Base-by-base conservation (phyloP, 352 stramenopile species). In the Globisporangium megalacanthum region DNA sequence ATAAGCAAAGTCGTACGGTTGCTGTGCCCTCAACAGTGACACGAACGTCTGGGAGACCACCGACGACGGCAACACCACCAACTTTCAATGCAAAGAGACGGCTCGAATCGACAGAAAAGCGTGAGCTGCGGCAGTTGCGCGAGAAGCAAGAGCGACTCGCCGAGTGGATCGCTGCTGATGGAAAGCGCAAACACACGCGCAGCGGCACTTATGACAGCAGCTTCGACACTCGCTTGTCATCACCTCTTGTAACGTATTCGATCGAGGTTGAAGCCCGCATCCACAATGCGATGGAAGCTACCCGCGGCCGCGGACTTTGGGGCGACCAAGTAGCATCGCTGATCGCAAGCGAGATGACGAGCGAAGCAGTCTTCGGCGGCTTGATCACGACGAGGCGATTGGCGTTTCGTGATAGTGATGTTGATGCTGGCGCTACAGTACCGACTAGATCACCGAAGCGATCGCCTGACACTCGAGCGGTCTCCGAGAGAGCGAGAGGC, bases 261-360 rank as follows among this genome's bases (percentile, higher is more conserved):
- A 22, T 56, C 0, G 77, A 88, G 51, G 63, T 83, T 31, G 58
- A 68, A 44, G 22, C 57, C 35, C 63, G 67, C 17, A 79, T 85
- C 5, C 54, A 69, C 39, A 36, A 45, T 6, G 57, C 62, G 36
- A 77, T 82, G 49, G 33, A 45, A 20, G 48, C 49, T 1, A 67
- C 41, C 10, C 54, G 56, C 8, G 65, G 64, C 29, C 31, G 50
- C 6, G 62, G 72, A 8, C 57, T 85, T 10, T 85, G 75, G 74
- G 41, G 58, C 7, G 73, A 88, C 33, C 56, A 68, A 2, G 73
- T 88, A 1, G 65, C 70, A 9, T 88, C 75, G n/a, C 36, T 71
- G 5, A 66, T 86, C 29, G 77, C 73, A 17, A 63, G 65, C 1
- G 75, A 88, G 36, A 78, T 86, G 63, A 84, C 64, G 36, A 85